A percentile compares a stretch with the other conserved stretches of the same genome.
These are phyloP conservation scores for Curvularia eragrostidis DNA, from an alignment of 2,329 filamentous ascomycete genomes.

Conservation along the genomic window DNA sequence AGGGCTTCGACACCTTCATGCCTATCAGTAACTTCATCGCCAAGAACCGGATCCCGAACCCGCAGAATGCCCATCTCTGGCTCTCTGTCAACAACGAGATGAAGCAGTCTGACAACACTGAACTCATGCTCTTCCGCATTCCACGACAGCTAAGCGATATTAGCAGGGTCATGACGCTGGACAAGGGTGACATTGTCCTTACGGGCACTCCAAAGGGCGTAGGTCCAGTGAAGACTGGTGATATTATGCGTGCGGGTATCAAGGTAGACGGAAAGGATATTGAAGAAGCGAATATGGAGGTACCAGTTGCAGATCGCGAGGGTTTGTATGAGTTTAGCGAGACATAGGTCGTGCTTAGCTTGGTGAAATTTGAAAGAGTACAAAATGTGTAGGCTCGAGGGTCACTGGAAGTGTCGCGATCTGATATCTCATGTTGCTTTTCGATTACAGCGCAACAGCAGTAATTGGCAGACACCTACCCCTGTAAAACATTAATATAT, in stretches of 20 bases:
- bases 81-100: slow-evolving; percentile 81
- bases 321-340: slow-evolving; percentile 75
- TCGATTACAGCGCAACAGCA: background rate
- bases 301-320: slow-evolving; percentile 79
- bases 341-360: too few species aligned
- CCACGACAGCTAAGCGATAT: slow-evolving; percentile 89
- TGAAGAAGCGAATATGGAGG: slow-evolving; percentile 83
- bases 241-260: slow-evolving; percentile 85
- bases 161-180: slow-evolving; percentile 90
- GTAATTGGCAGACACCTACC: background rate
- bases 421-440: slow-evolving; percentile 1
- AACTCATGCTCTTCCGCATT: slow-evolving; percentile 91
- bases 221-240: slow-evolving; percentile 81
- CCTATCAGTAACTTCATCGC: slow-evolving; percentile 83
- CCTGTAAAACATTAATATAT: background rate
- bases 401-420: slow-evolving; percentile 3
- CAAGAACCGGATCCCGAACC: slow-evolving; percentile 81
- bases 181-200: slow-evolving; percentile 89
- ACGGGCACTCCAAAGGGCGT: slow-evolving; percentile 99
- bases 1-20: slow-evolving; percentile 97
- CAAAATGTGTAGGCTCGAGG: background rate
- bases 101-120: slow-evolving; percentile 86
- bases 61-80: slow-evolving; percentile 86
- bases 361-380: slow-evolving; percentile 5
- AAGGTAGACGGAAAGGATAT: slow-evolving; percentile 81